phyloP scores from a whole-genome alignment of 2,329 filamentous ascomycete species.

The Rutstroemia sp. region DNA sequence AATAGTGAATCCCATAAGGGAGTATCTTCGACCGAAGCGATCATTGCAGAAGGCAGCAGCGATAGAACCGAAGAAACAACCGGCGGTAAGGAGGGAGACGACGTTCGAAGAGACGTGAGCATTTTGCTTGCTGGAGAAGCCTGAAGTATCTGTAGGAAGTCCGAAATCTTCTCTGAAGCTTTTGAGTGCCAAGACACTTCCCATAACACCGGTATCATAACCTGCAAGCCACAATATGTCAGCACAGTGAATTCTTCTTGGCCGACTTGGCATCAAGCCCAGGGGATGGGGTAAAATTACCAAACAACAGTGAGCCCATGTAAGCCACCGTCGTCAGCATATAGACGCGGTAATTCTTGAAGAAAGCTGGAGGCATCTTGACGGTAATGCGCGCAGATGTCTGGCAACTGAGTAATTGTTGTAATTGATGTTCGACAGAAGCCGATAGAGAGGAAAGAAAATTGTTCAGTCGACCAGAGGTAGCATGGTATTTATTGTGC shows the following conservation, averaged over 20 bases:
- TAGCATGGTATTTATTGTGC: neutral
- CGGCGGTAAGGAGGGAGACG: constrained; percentile 44
- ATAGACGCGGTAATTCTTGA: constrained; percentile 21
- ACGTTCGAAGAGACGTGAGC: constrained; percentile 30
- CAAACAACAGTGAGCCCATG: constrained; percentile 24
- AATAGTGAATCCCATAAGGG: constrained; percentile 38
- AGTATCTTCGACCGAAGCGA: constrained; percentile 37
- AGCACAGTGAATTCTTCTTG: neutral
- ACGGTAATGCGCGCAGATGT: neutral
- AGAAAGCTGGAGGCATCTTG: constrained; percentile 14
- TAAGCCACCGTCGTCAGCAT: constrained; percentile 22
- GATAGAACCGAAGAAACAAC: constrained; percentile 45
- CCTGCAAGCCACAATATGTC: constrained; percentile 11
- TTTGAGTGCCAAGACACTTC: constrained; percentile 18
- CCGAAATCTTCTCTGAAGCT: constrained; percentile 23
- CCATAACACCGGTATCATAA: constrained; percentile 25
- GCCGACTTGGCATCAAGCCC: neutral
- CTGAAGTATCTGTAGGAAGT: constrained; percentile 14
- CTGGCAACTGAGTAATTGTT: neutral
- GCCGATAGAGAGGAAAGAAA: neutral
- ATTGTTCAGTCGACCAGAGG: neutral
- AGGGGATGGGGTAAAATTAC: constrained; percentile 5
- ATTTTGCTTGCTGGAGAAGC: constrained; percentile 15
- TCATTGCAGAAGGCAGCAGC: constrained; percentile 41
- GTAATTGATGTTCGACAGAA: neutral